Percentiles rank a stretch among this genome's conserved stretches.
Conservation (phyloP, 2,329 filamentous ascomycete species). For the Talaromyces verruculosus region DNA sequence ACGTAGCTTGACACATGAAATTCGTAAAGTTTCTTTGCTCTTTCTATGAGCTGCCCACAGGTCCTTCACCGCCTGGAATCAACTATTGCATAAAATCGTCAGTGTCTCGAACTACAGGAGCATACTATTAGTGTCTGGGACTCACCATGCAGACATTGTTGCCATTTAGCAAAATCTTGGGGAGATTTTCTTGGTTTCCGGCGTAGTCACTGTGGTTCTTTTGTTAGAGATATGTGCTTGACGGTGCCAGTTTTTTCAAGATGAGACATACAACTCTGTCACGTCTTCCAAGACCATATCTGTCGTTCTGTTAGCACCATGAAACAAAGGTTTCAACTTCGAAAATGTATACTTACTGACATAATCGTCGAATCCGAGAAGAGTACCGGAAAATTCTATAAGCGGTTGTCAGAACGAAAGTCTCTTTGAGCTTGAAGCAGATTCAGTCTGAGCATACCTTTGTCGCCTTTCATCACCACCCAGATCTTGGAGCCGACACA, state of each 20-base stretch:
- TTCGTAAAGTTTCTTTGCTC: conserved; percentile 8
- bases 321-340: background rate
- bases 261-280: conserved; percentile 77
- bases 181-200: conserved; percentile 80
- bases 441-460: conserved; percentile 61
- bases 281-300: conserved; percentile 99
- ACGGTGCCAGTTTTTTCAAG: background rate
- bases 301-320: conserved; percentile 39
- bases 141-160: conserved; percentile 99
- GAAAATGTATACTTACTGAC: conserved; percentile 73
- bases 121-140: background rate
- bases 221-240: background rate
- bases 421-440: background rate
- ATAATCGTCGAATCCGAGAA: conserved; percentile 97
- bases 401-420: background rate
- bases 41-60: conserved; percentile 36
- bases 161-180: conserved; percentile 93
- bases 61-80: conserved; percentile 76
- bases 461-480: conserved; percentile 99
- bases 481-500: conserved; percentile 97
- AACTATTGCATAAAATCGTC: conserved; percentile 52
- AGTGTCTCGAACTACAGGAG: background rate
- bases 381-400: conserved; percentile 88
- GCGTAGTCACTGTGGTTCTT: conserved; percentile 71
- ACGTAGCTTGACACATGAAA: conserved; percentile 10